Conservation (phyloP, 768 basidiomycete species). For the Lentinula edodes region DNA sequence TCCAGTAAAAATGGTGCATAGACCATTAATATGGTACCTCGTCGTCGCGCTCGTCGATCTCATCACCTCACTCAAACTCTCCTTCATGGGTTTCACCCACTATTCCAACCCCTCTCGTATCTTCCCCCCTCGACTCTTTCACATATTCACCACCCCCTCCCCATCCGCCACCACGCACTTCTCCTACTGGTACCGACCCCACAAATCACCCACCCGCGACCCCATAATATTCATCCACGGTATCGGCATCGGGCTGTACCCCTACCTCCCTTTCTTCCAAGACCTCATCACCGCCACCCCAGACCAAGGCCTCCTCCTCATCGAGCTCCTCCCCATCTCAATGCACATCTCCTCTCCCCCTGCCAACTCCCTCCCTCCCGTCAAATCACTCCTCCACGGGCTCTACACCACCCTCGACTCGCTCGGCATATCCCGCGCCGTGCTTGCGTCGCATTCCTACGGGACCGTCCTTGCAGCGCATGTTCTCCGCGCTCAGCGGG, state of each 20-base stretch:
- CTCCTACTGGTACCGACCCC: conserved; percentile 42
- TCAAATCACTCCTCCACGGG: no score
- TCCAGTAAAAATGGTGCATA: conserved; percentile 46
- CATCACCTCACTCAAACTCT: conserved; percentile 32
- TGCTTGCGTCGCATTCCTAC: conserved; percentile 55
- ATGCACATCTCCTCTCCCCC: conserved; percentile 38
- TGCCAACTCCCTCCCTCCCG: conserved; percentile 25
- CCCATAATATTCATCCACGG: conserved; percentile 63
- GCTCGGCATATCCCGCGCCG: conserved; percentile 31
- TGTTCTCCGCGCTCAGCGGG: no score
- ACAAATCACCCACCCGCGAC: conserved; percentile 37
- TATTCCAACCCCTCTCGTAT: conserved; percentile 27
- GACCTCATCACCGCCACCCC: conserved; percentile 39
- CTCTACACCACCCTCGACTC: conserved; percentile 41
- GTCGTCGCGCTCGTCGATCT: conserved; percentile 49
- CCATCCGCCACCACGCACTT: conserved; percentile 26
- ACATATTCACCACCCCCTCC: conserved; percentile 37
- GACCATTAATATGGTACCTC: conserved; percentile 62
- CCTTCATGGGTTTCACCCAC: conserved; percentile 47
- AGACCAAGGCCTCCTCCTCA: conserved; percentile 50
- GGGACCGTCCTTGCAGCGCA: conserved; percentile 55
- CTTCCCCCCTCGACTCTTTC: conserved; percentile 50
- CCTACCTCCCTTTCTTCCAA: conserved; percentile 47
- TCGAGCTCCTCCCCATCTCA: conserved; percentile 57
- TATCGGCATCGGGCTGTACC: conserved; percentile 62